Conservation (phyloP, 2,329 filamentous ascomycete genomes). For the Diaporthe citri region DNA sequence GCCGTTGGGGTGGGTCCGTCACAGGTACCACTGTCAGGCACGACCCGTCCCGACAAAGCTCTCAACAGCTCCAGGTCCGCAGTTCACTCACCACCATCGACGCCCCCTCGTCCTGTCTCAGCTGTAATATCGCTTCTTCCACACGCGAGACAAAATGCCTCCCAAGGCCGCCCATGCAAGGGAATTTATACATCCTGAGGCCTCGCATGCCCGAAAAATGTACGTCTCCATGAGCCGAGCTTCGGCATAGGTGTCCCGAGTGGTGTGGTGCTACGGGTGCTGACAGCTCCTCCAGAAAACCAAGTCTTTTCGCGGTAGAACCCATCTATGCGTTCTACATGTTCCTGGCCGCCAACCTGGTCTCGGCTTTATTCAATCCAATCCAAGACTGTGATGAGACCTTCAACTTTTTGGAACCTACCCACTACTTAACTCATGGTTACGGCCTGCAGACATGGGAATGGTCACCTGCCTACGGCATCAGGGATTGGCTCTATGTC, state of each 20-base stretch:
- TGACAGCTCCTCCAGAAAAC: slow-evolving; percentile 51
- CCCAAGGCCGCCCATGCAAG: slow-evolving; percentile 49
- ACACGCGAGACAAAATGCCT: slow-evolving; percentile 53
- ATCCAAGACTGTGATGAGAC: slow-evolving; percentile 99
- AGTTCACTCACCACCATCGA: background rate
- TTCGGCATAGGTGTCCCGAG: background rate
- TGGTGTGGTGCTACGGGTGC: background rate
- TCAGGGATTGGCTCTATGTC: slow-evolving; percentile 95
- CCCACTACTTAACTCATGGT: slow-evolving; percentile 92
- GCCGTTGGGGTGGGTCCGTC: background rate
- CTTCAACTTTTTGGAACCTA: slow-evolving; percentile 99
- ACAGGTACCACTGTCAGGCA: background rate
- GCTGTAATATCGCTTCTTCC: background rate
- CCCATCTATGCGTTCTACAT: slow-evolving; percentile 84
- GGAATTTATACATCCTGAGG: slow-evolving; percentile 62
- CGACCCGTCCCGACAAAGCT: slow-evolving; percentile 12
- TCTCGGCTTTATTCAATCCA: slow-evolving; percentile 86
- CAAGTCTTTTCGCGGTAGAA: slow-evolving; percentile 73
- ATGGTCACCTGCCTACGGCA: slow-evolving; percentile 94
- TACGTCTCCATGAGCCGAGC: slow-evolving; percentile 45
- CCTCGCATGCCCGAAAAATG: slow-evolving; percentile 66
- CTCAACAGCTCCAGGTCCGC: background rate
- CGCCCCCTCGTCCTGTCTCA: background rate
- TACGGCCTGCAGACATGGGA: slow-evolving; percentile 98
- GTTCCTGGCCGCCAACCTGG: slow-evolving; percentile 78